Percentiles rank a stretch among this genome's conserved stretches.
phyloP scores from a whole-genome alignment of 441 rosid genomes.

The Dalechampia spathulata region DNA sequence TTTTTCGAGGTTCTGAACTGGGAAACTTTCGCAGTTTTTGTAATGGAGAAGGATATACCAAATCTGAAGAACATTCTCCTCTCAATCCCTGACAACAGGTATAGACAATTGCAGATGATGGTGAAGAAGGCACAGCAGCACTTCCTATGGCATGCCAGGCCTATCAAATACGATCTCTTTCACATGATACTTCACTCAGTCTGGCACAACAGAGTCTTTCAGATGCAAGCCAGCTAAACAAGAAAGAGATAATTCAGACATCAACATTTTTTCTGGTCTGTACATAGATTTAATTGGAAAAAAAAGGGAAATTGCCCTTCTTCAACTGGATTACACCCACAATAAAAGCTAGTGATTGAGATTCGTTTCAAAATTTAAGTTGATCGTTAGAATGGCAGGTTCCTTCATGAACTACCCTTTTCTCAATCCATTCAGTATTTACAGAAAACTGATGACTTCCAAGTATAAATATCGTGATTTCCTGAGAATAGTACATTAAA shows the following conservation, averaged over 20 bases:
- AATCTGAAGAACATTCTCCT: constrained; percentile 64
- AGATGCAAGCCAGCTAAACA: constrained; percentile 22
- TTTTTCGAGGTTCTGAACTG: constrained; percentile 71
- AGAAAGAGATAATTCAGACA: background rate
- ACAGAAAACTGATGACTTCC: too few species aligned
- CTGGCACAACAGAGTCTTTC: constrained; percentile 80
- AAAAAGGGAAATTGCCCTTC: too few species aligned
- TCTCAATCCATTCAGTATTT: too few species aligned
- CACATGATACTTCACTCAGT: constrained; percentile 88
- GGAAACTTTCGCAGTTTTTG: constrained; percentile 85
- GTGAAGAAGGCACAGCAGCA: constrained; percentile 78
- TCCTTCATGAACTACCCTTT: too few species aligned
- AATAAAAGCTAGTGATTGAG: too few species aligned
- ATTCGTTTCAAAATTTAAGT: too few species aligned
- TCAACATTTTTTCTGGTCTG: too few species aligned
- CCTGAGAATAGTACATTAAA: too few species aligned
- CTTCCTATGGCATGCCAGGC: constrained; percentile 82
- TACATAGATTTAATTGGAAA: too few species aligned
- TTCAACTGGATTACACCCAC: too few species aligned
- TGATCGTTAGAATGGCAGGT: too few species aligned
- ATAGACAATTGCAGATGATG: constrained; percentile 53
- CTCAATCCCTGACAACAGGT: constrained; percentile 49
- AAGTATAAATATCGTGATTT: too few species aligned
- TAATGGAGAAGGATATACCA: constrained; percentile 73
- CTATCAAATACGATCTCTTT: constrained; percentile 68